Evolutionary conservation across 2,329 filamentous ascomycete genomes (phyloP), one percentile per base, ranked within the genome.

Genomic region (Colletotrichum liaoningense): DNA sequence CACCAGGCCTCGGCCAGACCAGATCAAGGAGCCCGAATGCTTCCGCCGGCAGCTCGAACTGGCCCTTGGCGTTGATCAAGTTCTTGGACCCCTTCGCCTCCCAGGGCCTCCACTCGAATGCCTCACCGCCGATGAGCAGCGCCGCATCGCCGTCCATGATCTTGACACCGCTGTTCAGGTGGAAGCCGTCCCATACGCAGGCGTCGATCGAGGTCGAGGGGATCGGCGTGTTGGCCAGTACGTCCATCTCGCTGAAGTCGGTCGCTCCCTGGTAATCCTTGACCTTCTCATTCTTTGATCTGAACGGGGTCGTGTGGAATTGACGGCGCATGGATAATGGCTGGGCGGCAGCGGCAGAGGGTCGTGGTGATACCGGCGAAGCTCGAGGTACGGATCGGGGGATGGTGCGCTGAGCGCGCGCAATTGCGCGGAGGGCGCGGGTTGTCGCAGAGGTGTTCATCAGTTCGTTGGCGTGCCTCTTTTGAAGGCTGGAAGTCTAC

Each of bases 91-190:
- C 79, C 77, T 82, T 84, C 4, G 81, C 82, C 73, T 89, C 83
- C 95, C 96, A 98, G 5, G 97, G 97, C 80, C 90, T 86, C 97
- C 97, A 99, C 63, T 87, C 84, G 81, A 98, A 98, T 1, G 93
- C 95, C 83, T 98, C 95, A 6, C 96, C 96, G 54, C 91, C 93
- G 1, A 98, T 89, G 5, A 99, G 87, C 74, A 99, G 81, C 30
- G 95, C 89, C 0, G 95, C 96, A 64, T 90, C 88, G 0, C 93
- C 92, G 58, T 90, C 90, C 1, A 86, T 84, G 35, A 97, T 90
- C 66, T 90, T 91, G 46, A 93, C 85, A 12, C 95, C 95, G 78
- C 92, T 97, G 83, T 97, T 93, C 58, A 99, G 87, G 76, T 93
- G 91, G 82, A 99, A 99, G 1, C 97, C 97, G 78, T 96, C 92